A percentile compares a stretch with the other conserved stretches of the same genome.
Evolutionary conservation across 1,139 yeast species (phyloP).

Genomic region (Saccharomycopsis hybrid): DNA sequence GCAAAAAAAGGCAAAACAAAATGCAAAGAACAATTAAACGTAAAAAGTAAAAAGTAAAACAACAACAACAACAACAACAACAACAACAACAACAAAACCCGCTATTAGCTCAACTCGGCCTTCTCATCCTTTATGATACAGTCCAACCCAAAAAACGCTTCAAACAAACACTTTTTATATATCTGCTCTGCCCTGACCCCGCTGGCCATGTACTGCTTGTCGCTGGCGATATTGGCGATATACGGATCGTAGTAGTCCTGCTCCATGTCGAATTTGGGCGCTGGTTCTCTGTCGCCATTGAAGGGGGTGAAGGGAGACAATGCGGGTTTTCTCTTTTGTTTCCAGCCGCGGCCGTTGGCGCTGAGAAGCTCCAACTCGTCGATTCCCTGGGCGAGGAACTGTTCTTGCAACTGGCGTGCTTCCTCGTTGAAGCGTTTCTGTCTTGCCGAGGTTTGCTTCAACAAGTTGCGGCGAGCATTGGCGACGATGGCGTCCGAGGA

Average conservation of each 20-base stretch:
- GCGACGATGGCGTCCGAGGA: slow-evolving; percentile 33
- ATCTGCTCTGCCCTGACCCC: slow-evolving; percentile 74
- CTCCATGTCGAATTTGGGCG: slow-evolving; percentile 38
- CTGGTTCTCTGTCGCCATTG: slow-evolving; percentile 66
- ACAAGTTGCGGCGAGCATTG: slow-evolving; percentile 52
- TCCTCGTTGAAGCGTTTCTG: slow-evolving; percentile 44
- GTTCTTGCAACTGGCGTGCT: slow-evolving; percentile 14
- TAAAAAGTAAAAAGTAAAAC: no score
- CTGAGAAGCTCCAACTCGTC: slow-evolving; percentile 44
- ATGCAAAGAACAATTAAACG: no score
- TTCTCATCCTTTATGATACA: slow-evolving; percentile 73
- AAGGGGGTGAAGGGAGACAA: slow-evolving; percentile 85
- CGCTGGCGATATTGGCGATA: slow-evolving; percentile 50
- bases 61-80: no score
- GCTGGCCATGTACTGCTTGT: slow-evolving; percentile 71
- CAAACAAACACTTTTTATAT: slow-evolving; percentile 71
- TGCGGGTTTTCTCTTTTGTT: slow-evolving; percentile 18
- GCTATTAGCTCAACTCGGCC: no score
- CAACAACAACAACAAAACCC: no score
- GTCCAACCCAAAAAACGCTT: slow-evolving; percentile 85
- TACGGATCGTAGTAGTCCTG: slow-evolving; percentile 57
- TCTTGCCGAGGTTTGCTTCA: slow-evolving; percentile 60
- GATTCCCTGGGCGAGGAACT: slow-evolving; percentile 29
- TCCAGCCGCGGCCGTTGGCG: slow-evolving; percentile 26
- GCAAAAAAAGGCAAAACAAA: no score